phyloP scores from a whole-genome alignment of 805 yeast genomes.

The Saccharomycopsis vini region DNA sequence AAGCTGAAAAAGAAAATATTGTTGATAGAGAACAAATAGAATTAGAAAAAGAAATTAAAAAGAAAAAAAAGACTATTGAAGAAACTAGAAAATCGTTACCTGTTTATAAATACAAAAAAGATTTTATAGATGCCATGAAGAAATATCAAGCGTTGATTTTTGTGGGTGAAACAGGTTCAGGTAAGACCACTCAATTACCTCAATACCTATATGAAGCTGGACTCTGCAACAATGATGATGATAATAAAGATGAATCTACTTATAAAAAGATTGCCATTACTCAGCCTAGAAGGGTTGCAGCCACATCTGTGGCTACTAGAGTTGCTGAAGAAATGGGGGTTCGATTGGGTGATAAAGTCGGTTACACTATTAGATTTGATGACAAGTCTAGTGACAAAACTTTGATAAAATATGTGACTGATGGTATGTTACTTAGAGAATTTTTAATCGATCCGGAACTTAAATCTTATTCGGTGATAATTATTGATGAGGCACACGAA shows the following conservation, averaged over 20 bases:
- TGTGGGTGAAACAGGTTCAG: conserved; percentile 89
- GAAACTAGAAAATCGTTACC: conserved; percentile 63
- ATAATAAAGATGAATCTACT: conserved; percentile 22
- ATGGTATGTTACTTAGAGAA: conserved; percentile 89
- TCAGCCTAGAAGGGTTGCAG: conserved; percentile 94
- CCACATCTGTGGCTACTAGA: conserved; percentile 80
- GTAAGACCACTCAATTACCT: conserved; percentile 90
- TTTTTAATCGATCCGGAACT: conserved; percentile 69
- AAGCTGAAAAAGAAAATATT: conserved; percentile 28
- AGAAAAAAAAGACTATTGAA: conserved; percentile 27
- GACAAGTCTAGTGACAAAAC: conserved; percentile 62
- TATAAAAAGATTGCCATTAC: conserved; percentile 72
- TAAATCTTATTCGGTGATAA: conserved; percentile 63
- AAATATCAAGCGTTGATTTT: conserved; percentile 62
- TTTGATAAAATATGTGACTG: conserved; percentile 81
- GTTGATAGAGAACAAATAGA: conserved; percentile 24
- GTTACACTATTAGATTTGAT: conserved; percentile 84
- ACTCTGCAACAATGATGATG: conserved; percentile 38
- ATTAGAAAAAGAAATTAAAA: conserved; percentile 21
- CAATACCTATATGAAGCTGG: conserved; percentile 83
- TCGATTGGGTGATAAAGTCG: conserved; percentile 78
- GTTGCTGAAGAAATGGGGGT: conserved; percentile 86
- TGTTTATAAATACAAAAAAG: conserved; percentile 54
- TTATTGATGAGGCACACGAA: conserved; percentile 97
- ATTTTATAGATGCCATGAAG: conserved; percentile 50